Base-by-base conservation (phyloP, 257 asterid genomes). In the Apocynum venetum region DNA sequence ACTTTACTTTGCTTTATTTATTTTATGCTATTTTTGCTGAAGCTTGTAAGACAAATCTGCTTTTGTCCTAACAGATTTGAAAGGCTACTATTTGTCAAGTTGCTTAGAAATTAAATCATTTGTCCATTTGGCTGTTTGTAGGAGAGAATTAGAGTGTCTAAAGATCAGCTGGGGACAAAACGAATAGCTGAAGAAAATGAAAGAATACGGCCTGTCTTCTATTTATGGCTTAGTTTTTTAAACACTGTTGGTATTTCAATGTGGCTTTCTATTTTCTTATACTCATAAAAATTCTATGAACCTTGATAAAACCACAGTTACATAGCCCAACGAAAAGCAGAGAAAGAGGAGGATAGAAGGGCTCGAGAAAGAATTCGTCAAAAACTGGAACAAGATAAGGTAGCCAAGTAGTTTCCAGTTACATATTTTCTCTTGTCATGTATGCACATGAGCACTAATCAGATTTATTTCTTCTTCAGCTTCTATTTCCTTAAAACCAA, bases 351-450 rank as follows among this genome's bases (percentile, higher is more conserved):
- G 82, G 89, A 83, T 82, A 88, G 76, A 86, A 82, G 86, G 80
- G 91, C 91, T 49, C 85, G 89, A 66, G 97, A 89, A 76, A 88
- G 61, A 78, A 76, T 91, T 82, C 93, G 87, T 67, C 92, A 85
- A 79, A 91, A 89, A 77, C 86, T 93, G 67, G 91, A 79, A 76
- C 97, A 89, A 71, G 98, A 93, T 82, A 93, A 88, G 97, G 97
- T 91, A 80, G 20, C 78, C 65, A 17, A 64, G 43, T 78, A 60
- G 6, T 17, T 57, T 70, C 20, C 68, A 71, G 43, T 78, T 52
- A 31, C 46, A 8, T 63, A 73, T 41, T 7, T 41, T 75, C 2
- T 13, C 25, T 12, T 40, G 52, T 65, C 78, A 44, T 57, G 71
- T 71, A 25, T 17, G 53, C 15, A 17, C 40, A 20, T 63, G 56